phyloP scores from a whole-genome alignment of 164 flowering plant genomes.

The Hamamelis virginiana region DNA sequence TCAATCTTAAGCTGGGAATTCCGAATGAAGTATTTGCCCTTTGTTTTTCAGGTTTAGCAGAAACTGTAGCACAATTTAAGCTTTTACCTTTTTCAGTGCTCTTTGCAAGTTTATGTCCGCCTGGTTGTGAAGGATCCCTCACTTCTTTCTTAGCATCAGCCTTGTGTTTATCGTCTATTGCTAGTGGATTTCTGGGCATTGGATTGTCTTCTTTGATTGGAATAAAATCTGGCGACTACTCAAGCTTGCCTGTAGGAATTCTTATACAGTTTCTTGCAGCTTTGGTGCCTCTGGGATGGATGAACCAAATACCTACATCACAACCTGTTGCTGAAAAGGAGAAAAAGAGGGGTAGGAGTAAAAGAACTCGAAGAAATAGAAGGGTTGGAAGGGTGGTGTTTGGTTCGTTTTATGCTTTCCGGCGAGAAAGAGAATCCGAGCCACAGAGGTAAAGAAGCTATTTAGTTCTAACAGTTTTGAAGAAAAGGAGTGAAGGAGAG shows the following conservation, averaged over 20 bases:
- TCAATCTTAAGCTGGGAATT: conserved; percentile 66
- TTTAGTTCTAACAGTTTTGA: neutral
- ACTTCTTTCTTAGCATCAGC: conserved; percentile 78
- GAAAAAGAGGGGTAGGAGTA: conserved; percentile 38
- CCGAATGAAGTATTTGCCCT: conserved; percentile 64
- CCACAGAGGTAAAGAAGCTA: conserved; percentile 8
- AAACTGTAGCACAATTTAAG: conserved; percentile 76
- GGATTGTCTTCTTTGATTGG: conserved; percentile 71
- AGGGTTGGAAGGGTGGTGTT: conserved; percentile 45
- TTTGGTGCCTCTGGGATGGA: conserved; percentile 64
- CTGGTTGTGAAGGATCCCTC: conserved; percentile 85
- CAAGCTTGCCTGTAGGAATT: conserved; percentile 63
- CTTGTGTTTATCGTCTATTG: conserved; percentile 61
- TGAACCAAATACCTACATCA: conserved; percentile 45
- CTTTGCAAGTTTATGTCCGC: conserved; percentile 67
- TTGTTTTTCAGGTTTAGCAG: conserved; percentile 78
- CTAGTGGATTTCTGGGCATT: conserved; percentile 72
- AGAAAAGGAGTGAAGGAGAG: neutral
- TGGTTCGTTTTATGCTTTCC: conserved; percentile 29
- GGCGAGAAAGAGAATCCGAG: conserved; percentile 50
- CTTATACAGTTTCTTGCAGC: conserved; percentile 71
- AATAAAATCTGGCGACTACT: conserved; percentile 58
- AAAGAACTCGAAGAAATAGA: conserved; percentile 41
- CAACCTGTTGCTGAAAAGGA: conserved; percentile 27
- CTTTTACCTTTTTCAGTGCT: conserved; percentile 76